Conservation (phyloP, 352 stramenopile species). For the Bremia lactucae region DNA sequence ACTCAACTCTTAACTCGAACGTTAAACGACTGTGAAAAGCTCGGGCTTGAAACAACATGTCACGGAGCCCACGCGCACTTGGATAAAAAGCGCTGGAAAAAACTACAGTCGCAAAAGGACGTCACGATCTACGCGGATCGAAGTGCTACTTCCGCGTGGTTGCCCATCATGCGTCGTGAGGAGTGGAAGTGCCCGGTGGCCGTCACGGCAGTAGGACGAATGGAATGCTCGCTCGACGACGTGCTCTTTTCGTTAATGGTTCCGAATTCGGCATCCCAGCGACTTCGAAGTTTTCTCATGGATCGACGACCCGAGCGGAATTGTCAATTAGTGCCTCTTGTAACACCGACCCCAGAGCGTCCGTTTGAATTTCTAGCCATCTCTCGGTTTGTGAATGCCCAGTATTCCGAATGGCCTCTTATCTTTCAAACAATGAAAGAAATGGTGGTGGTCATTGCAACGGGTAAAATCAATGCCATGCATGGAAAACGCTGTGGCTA, state of each 20-base stretch:
- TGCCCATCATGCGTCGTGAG: slow-evolving; percentile 9
- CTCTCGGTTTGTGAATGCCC: slow-evolving; percentile 13
- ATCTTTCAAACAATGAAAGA: slow-evolving; percentile 15
- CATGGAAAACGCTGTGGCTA: slow-evolving; percentile 14
- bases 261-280: slow-evolving; percentile 6
- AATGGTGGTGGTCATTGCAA: slow-evolving; percentile 11
- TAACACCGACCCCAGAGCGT: slow-evolving; percentile 3
- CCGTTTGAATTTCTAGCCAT: slow-evolving; percentile 15
- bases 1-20: slow-evolving; percentile 11
- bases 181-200: slow-evolving; percentile 17
- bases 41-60: slow-evolving; percentile 5
- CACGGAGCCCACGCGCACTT: slow-evolving; percentile 4
- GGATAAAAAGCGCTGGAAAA: slow-evolving; percentile 20
- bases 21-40: slow-evolving; percentile 11
- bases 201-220: slow-evolving; percentile 12
- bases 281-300: slow-evolving; percentile 17
- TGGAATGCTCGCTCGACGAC: slow-evolving; percentile 19
- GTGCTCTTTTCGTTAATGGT: slow-evolving; percentile 13
- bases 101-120: slow-evolving; percentile 14
- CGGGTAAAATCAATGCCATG: slow-evolving; percentile 5
- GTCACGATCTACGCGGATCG: slow-evolving; percentile 19
- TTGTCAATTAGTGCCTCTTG: slow-evolving; percentile 9
- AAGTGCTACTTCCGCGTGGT: slow-evolving; percentile 10
- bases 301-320: slow-evolving; percentile 13
- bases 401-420: slow-evolving; percentile 19